Evolutionary conservation across 2,329 filamentous ascomycete species (phyloP).

Genomic region (Cladophialophora carrionii): DNA sequence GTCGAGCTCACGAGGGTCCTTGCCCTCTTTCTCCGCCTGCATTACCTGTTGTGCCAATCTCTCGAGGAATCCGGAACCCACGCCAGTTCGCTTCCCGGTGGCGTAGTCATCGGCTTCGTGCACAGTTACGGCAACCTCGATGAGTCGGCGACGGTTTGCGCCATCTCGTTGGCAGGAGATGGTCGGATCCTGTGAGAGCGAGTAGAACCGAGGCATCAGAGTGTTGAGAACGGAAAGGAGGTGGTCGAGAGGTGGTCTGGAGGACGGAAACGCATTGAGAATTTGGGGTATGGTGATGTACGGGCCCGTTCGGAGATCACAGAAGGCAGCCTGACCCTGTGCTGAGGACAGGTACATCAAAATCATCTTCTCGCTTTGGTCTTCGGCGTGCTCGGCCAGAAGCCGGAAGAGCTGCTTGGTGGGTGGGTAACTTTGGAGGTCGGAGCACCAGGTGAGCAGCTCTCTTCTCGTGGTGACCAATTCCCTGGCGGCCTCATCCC

Average conservation of each 20-base stretch:
- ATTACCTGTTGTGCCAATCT: conserved; percentile 75
- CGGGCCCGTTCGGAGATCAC: conserved; percentile 87
- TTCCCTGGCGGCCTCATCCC: conserved; percentile 80
- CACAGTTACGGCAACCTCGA: conserved; percentile 96
- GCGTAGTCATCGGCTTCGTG: conserved; percentile 85
- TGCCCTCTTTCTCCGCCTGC: conserved; percentile 65
- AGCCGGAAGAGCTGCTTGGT: conserved; percentile 85
- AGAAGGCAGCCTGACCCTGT: conserved; percentile 90
- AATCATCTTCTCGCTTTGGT: conserved; percentile 84
- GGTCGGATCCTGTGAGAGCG: conserved; percentile 92
- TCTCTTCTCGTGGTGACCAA: conserved; percentile 88
- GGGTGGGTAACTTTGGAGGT: conserved; percentile 89
- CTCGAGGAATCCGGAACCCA: conserved; percentile 93
- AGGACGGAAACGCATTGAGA: conserved; percentile 86
- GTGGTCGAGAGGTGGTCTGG: conserved; percentile 81
- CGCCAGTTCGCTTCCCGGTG: conserved; percentile 72
- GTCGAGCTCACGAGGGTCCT: conserved; percentile 57
- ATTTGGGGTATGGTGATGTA: conserved; percentile 85
- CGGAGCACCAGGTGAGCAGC: conserved; percentile 92
- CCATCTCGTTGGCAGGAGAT: conserved; percentile 72
- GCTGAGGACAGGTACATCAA: conserved; percentile 82
- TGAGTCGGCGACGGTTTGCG: conserved; percentile 74
- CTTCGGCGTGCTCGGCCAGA: conserved; percentile 79
- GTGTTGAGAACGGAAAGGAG: conserved; percentile 80
- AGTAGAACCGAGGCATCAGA: conserved; percentile 98